Base-by-base conservation (phyloP, 208 protist species). In the Strigomonas galati region DNA sequence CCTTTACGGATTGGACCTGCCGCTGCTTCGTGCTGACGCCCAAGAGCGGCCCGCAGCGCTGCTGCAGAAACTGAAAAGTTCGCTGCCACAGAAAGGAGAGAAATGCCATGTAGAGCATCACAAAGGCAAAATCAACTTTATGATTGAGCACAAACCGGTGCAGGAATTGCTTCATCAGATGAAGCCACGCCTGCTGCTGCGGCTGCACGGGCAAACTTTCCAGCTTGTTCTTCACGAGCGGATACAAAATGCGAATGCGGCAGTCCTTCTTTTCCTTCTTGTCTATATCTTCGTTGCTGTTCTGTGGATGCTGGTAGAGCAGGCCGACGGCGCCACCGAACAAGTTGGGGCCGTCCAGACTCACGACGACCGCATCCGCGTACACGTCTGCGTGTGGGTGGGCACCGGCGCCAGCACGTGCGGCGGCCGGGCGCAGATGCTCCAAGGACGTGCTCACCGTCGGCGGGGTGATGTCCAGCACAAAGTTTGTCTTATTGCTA, bases 291-390 rank as follows among this genome's bases (percentile, higher is more conserved):
- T 4, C 35, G 7, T 4, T 40, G 35, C 35, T 10, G 35, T 10
- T 40, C 7, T 4, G 10, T 10, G 35, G 35, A 10, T 59, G 54
- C 30, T 21, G 26, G 54, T 59, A 28, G 14, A 32, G 15, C 2
- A 59, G 24, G 15, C 54, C 54, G 15, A 59, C 17, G 4, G 54
- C 54, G 31, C 54, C 54, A 6, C 54, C 54, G 6, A 59, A 28
- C 24, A 59, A 26, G 54, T 21, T 35, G 14, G 54, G 54, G 6
- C 54, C 54, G 21, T 59, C 54, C 5, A 59, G 26, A 31, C 54
- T 59, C 14, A 59, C 54, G 7, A 40, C 35, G 15, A 21, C 44
- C 10, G 44, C 44, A 51, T 51, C 44, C 17, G 44, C 44, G 44
- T 15, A 3, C 17, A 51, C 44, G 3, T 21, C 44, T 5, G 44